A percentile compares a stretch with the other conserved stretches of the same genome.
Conservation (phyloP, 2,329 filamentous ascomycete species). For the Colletotrichum acutatum region DNA sequence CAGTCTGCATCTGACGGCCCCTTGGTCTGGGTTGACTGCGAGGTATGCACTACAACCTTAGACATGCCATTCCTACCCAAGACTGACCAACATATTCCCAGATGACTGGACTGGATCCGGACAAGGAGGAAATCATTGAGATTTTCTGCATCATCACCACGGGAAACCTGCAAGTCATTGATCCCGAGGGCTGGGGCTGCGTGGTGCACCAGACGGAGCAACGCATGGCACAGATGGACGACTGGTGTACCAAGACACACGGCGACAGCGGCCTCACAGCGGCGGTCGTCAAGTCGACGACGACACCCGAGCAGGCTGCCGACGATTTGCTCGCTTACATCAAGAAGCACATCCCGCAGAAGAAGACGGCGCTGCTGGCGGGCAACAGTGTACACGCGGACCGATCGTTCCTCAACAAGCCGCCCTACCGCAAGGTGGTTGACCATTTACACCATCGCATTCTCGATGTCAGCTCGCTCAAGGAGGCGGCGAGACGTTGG, state of each 20-base stretch:
- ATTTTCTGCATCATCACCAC: constrained; percentile 94
- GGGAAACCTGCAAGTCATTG: constrained; percentile 78
- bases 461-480: constrained; percentile 90
- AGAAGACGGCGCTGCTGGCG: constrained; percentile 78
- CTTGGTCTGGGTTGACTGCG: constrained; percentile 86
- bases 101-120: constrained; percentile 90
- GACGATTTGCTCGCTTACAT: constrained; percentile 82
- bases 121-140: constrained; percentile 87
- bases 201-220: constrained; percentile 79
- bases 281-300: constrained; percentile 78
- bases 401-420: constrained; percentile 79
- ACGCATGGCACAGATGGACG: constrained; percentile 81
- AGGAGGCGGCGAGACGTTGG: constrained; percentile 91
- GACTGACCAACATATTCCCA: constrained; percentile 48
- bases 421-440: constrained; percentile 78
- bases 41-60: constrained; percentile 49
- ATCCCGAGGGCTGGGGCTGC: constrained; percentile 81
- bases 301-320: constrained; percentile 78
- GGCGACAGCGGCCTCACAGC: constrained; percentile 82
- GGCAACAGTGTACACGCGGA: constrained; percentile 96
- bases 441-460: constrained; percentile 90
- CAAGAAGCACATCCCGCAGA: constrained; percentile 73
- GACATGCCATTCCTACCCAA: too few relatives aligned
- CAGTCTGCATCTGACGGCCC: constrained; percentile 58
- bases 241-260: constrained; percentile 90